These are phyloP conservation scores for Boletus reticuloceps DNA, from an alignment of 768 basidiomycete species.

Conservation along the genomic window DNA sequence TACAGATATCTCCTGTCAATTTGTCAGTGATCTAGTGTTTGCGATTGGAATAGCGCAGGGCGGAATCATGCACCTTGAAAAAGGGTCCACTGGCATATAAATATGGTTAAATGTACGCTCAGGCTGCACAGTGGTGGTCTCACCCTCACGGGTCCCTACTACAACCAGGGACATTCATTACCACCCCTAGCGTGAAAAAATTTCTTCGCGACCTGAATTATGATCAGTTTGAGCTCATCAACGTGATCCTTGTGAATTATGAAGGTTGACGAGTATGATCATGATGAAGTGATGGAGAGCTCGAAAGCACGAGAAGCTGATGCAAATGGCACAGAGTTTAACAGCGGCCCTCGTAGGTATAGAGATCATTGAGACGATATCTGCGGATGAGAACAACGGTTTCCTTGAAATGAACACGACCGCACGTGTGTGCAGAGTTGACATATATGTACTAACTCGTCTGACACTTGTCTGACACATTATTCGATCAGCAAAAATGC, in stretches of 20 bases:
- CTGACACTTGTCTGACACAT: not conserved
- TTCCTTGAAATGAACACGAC: no score
- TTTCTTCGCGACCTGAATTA: not conserved
- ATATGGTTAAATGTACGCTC: not conserved
- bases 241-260: not conserved
- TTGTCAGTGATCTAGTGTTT: no score
- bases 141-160: not conserved
- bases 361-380: not conserved
- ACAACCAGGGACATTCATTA: not conserved
- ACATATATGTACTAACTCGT: no score
- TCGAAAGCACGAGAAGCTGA: not conserved
- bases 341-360: not conserved
- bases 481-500: not conserved
- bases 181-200: not conserved
- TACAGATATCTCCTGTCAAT: not conserved
- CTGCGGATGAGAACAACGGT: not conserved
- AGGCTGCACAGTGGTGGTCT: not conserved
- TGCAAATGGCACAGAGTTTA: not conserved
- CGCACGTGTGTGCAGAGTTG: no score
- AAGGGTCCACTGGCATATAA: not conserved
- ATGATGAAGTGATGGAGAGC: no score
- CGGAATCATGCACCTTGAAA: not conserved
- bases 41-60: no score
- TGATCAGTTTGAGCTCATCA: not conserved
- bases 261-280: no score